Evolutionary conservation across 1,139 yeast species (phyloP).

Genomic region (Eremothecium sinecaudum): DNA sequence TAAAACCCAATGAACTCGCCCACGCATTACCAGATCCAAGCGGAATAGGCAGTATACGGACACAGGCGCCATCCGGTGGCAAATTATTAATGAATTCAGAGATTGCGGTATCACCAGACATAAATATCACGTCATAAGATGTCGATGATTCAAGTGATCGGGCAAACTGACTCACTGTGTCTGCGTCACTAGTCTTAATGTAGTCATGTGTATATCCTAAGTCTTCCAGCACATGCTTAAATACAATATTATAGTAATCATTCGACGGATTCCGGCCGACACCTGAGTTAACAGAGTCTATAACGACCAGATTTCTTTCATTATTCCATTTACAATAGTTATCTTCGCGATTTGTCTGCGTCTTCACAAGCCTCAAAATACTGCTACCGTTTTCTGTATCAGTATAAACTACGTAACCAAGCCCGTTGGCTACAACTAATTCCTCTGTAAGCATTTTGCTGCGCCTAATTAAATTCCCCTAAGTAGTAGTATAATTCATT

Average conservation of each 20-base stretch:
- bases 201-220: constrained; percentile 35
- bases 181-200: constrained; percentile 33
- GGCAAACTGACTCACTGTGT: constrained; percentile 35
- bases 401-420: no score
- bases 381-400: no score
- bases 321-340: no score
- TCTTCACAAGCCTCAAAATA: no score
- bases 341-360: no score
- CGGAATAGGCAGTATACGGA: constrained; percentile 49
- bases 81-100: constrained; percentile 63
- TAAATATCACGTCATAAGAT: constrained; percentile 42
- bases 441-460: no score
- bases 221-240: constrained; percentile 39
- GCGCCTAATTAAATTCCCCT: no score
- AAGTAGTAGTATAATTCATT: no score
- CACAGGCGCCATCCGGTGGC: constrained; percentile 10
- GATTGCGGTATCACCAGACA: constrained; percentile 83
- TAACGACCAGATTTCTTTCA: constrained; percentile 17
- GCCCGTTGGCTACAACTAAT: no score
- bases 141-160: constrained; percentile 18
- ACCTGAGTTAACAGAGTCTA: constrained; percentile 56
- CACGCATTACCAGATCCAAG: constrained; percentile 85
- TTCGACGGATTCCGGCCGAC: constrained; percentile 36
- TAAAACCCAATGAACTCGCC: constrained; percentile 49
- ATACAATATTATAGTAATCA: constrained; percentile 36